Evolutionary conservation across 2,329 filamentous ascomycete genomes (phyloP).

Genomic region (Tolypocladium nubicola): DNA sequence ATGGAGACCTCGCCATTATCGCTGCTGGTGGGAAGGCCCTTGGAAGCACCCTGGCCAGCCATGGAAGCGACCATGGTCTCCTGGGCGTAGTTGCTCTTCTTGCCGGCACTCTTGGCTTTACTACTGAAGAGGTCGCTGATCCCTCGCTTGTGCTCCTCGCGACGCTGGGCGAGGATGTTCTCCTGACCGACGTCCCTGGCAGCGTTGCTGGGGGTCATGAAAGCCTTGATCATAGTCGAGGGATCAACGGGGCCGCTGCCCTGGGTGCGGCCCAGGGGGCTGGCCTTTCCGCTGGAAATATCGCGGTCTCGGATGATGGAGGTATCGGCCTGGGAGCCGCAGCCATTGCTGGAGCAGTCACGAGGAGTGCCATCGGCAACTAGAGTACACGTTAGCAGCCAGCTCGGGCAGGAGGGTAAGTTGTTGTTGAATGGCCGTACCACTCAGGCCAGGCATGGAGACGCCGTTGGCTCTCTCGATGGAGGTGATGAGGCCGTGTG

Average conservation of each 20-base stretch:
- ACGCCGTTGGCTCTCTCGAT: conserved; percentile 51
- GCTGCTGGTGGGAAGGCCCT: conserved; percentile 48
- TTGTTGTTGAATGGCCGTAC: conserved; percentile 7
- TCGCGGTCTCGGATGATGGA: conserved; percentile 55
- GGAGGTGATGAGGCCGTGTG: conserved; percentile 47
- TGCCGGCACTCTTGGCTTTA: conserved; percentile 2
- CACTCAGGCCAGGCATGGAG: conserved; percentile 46
- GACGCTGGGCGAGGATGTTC: conserved; percentile 23
- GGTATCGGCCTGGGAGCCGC: conserved; percentile 60
- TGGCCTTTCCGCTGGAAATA: conserved; percentile 38
- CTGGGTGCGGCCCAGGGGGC: conserved; percentile 54
- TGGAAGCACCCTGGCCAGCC: conserved; percentile 39
- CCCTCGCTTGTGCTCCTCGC: conserved; percentile 15
- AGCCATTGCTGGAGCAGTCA: conserved; percentile 50
- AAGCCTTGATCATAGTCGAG: conserved; percentile 43
- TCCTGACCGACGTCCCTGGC: conserved; percentile 26
- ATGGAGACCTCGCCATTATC: conserved; percentile 52
- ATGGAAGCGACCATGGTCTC: conserved; percentile 44
- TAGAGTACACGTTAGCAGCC: conserved; percentile 9
- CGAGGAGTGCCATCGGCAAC: conserved; percentile 57
- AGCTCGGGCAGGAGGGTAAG: background rate
- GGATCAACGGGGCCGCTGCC: conserved; percentile 49
- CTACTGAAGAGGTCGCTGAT: conserved; percentile 20
- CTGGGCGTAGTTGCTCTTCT: conserved; percentile 27
- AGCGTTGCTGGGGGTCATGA: conserved; percentile 42